Evolutionary conservation across 2,329 filamentous ascomycete genomes (phyloP), one percentile per base, ranked within the genome.

Genomic region (Alternaria gansuensis): DNA sequence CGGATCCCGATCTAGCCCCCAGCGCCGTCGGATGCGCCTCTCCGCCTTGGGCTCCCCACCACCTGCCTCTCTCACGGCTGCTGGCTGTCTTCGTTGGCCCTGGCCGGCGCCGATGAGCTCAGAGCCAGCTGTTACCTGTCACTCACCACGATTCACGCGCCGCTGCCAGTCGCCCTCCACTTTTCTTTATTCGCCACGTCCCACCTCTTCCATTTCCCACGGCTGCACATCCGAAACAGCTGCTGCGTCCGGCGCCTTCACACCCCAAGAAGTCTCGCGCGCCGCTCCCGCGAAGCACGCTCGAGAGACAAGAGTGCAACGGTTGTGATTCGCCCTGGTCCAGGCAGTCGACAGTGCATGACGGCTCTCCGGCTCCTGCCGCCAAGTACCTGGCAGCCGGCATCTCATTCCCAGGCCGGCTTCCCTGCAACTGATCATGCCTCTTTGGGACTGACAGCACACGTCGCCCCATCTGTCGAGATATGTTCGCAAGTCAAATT

Each of bases 281-380:
- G 33, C 34, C 23, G 23, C 33, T 50, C 24, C 34, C 26, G 48
- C 48, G 44, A 34, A 48, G 44, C 44, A 48, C 21, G 44, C 31
- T 14, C 13, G 5, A n/a, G 3, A 34, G 31, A 48, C 44, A 9
- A 36, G 21, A 36, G 13, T 24, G 29, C 34, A 17, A 48, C 34
- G 44, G 44, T 34, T 17, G 29, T 36, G 14, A 33, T 24, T 26
- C 34, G 44, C 24, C 21, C 21, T 13, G 7, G 17, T 33, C 44
- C 21, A 46, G 44, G 29, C 24, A 33, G 11, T 46, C 7, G 3
- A 26, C 40, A 33, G 40, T 48, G 45, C 29, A 33, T 46, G 29
- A 46, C 24, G 48, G 45, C 54, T 55, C 57, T 54, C 61, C 64
- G 64, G 63, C 62, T 63, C 52, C 62, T 66, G 44, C 67, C 64